These are phyloP conservation scores for Monilinia fructigena DNA, from an alignment of 2,329 filamentous ascomycete genomes.

Conservation along the genomic window DNA sequence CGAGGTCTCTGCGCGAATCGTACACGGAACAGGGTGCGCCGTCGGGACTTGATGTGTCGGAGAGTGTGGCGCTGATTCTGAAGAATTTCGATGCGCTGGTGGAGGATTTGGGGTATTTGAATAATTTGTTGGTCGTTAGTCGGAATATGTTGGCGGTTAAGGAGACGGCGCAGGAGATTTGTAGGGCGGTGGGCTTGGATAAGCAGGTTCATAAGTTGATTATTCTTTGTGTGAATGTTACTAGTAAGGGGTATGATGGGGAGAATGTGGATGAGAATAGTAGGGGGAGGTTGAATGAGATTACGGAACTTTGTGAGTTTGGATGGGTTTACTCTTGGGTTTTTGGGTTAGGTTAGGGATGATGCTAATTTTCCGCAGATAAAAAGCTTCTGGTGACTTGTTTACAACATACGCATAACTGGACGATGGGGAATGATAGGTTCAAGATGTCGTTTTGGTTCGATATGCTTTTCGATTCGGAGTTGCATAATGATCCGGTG, in stretches of 20 bases:
- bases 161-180: constrained; percentile 64
- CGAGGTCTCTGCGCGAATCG: constrained; percentile 57
- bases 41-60: constrained; percentile 56
- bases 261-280: constrained; percentile 59
- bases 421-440: constrained; percentile 66
- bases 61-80: constrained; percentile 61
- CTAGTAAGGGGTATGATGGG: constrained; percentile 65
- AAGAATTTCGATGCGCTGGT: constrained; percentile 61
- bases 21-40: constrained; percentile 54
- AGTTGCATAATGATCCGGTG: constrained; percentile 52
- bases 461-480: constrained; percentile 62
- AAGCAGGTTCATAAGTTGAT: constrained; percentile 66
- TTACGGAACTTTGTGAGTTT: constrained; percentile 61
- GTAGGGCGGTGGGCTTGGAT: constrained; percentile 62
- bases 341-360: not conserved
- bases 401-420: constrained; percentile 66
- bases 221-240: constrained; percentile 64
- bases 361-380: constrained; percentile 44
- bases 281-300: constrained; percentile 57
- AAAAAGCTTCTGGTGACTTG: constrained; percentile 66
- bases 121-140: constrained; percentile 66
- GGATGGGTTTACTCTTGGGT: not conserved
- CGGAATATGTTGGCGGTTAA: constrained; percentile 64
- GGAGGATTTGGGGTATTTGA: constrained; percentile 61
- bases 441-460: constrained; percentile 72